Conservation (phyloP, 148 eudicot genomes). For the Persicaria tinctoria region DNA sequence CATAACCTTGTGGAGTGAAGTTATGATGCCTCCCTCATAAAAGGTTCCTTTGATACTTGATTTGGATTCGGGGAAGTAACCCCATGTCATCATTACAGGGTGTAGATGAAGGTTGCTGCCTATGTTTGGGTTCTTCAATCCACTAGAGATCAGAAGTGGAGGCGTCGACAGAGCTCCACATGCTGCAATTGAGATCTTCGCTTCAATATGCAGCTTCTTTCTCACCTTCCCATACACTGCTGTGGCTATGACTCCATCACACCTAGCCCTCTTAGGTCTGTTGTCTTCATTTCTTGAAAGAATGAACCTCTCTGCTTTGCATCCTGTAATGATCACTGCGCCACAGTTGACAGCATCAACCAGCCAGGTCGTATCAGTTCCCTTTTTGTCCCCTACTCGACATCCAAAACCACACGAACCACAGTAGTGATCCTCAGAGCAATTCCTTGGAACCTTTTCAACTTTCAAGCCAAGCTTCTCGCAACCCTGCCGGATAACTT, state of each 20-base stretch:
- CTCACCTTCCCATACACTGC: slow-evolving; percentile 26
- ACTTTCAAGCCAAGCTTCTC: slow-evolving; percentile 59
- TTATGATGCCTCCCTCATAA: slow-evolving; percentile 76
- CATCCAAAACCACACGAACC: slow-evolving; percentile 81
- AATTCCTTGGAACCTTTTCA: slow-evolving; percentile 48
- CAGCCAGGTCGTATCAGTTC: slow-evolving; percentile 55
- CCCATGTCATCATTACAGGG: slow-evolving; percentile 67
- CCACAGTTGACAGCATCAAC: slow-evolving; percentile 37
- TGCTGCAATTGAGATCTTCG: slow-evolving; percentile 56
- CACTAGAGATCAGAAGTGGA: slow-evolving; percentile 63
- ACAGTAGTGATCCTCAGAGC: slow-evolving; percentile 64
- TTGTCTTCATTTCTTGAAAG: slow-evolving; percentile 17
- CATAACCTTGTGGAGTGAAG: slow-evolving; percentile 61
- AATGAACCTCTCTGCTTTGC: slow-evolving; percentile 31
- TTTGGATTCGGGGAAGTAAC: slow-evolving; percentile 61
- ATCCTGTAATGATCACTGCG: slow-evolving; percentile 33
- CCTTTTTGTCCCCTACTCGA: slow-evolving; percentile 69
- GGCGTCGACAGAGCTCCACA: slow-evolving; percentile 78
- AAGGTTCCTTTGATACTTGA: slow-evolving; percentile 35
- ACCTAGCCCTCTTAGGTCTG: slow-evolving; percentile 28
- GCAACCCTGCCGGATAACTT: slow-evolving; percentile 63
- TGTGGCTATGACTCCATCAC: slow-evolving; percentile 54
- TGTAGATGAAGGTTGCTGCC: slow-evolving; percentile 81
- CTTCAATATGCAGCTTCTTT: slow-evolving; percentile 53
- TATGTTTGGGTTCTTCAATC: slow-evolving; percentile 50